Percentiles rank a stretch among this genome's conserved stretches.
Evolutionary conservation across 192 early-diverging fungal genomes (phyloP).

Genomic region (Backusella australiensis): DNA sequence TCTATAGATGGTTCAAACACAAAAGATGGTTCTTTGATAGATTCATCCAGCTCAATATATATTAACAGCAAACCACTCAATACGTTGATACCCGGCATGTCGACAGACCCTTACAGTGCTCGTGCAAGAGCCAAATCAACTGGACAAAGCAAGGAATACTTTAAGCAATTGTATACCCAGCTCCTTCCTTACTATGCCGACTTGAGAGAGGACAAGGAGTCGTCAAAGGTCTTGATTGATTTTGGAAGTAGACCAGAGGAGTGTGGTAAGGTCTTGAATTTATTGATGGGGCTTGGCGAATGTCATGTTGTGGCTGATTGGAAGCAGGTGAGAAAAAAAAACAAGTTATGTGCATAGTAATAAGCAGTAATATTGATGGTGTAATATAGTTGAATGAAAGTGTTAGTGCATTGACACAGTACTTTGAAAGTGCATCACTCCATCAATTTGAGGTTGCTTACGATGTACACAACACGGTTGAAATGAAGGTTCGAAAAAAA

Average conservation of each 20-base stretch:
- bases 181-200: constrained; percentile 72
- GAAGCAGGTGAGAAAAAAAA: constrained; percentile 51
- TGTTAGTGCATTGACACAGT: constrained; percentile 68
- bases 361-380: background rate
- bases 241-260: constrained; percentile 58
- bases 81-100: constrained; percentile 44
- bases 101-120: constrained; percentile 43
- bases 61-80: constrained; percentile 38
- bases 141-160: constrained; percentile 57
- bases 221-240: constrained; percentile 63
- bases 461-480: constrained; percentile 55
- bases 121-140: constrained; percentile 45
- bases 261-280: constrained; percentile 58
- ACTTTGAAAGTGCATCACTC: constrained; percentile 73
- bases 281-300: constrained; percentile 51
- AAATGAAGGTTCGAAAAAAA: constrained; percentile 56
- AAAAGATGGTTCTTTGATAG: constrained; percentile 15
- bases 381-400: constrained; percentile 46
- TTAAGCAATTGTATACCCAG: constrained; percentile 58
- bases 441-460: constrained; percentile 79
- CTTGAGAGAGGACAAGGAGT: constrained; percentile 64
- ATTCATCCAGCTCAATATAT: constrained; percentile 5
- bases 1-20: constrained; percentile 3
- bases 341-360: background rate
- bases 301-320: constrained; percentile 51